Conservation (phyloP, 1,284 basidiomycete genomes). For the Cutaneotrichosporon cutaneum region DNA sequence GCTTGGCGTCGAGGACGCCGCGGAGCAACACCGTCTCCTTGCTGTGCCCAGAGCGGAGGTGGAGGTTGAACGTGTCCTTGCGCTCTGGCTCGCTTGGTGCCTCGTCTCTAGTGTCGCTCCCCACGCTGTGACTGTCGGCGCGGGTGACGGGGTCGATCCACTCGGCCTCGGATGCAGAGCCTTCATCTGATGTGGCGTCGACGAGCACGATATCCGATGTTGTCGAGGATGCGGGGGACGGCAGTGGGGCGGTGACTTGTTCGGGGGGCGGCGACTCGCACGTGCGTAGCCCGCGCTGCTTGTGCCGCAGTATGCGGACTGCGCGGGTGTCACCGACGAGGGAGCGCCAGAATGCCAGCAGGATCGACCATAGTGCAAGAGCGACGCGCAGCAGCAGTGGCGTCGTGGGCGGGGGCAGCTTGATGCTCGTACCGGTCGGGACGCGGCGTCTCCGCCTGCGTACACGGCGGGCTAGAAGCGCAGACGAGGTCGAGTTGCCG, state of each 20-base stretch:
- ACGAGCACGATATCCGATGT: background rate
- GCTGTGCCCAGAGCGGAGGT: slow-evolving; percentile 36
- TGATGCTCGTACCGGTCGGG: slow-evolving; percentile 35
- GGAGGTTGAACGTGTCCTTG: slow-evolving; percentile 33
- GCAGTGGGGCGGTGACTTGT: background rate
- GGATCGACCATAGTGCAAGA: slow-evolving; percentile 46
- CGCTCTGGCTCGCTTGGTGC: slow-evolving; percentile 28
- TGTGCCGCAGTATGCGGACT: slow-evolving; percentile 21
- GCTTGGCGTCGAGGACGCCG: slow-evolving; percentile 12
- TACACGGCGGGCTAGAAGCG: slow-evolving; percentile 6
- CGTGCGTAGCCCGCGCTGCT: slow-evolving; percentile 11
- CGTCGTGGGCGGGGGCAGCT: slow-evolving; percentile 46
- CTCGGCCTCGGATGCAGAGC: slow-evolving; percentile 24
- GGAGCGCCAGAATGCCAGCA: slow-evolving; percentile 45
- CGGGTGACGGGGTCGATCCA: slow-evolving; percentile 51
- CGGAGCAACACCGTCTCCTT: slow-evolving; percentile 21
- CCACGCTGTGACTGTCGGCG: slow-evolving; percentile 28
- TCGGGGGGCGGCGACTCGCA: background rate
- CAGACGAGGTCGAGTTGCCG: slow-evolving; percentile 5
- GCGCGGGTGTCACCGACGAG: slow-evolving; percentile 50
- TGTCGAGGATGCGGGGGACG: background rate
- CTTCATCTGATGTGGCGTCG: slow-evolving; percentile 17
- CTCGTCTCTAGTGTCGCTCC: background rate
- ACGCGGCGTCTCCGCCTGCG: slow-evolving; percentile 8
- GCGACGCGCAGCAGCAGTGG: slow-evolving; percentile 44